Percentiles rank a stretch among this genome's conserved stretches.
These are phyloP conservation scores for Micractinium sp. DNA, from an alignment of 139 green algal genomes.

Conservation along the genomic window DNA sequence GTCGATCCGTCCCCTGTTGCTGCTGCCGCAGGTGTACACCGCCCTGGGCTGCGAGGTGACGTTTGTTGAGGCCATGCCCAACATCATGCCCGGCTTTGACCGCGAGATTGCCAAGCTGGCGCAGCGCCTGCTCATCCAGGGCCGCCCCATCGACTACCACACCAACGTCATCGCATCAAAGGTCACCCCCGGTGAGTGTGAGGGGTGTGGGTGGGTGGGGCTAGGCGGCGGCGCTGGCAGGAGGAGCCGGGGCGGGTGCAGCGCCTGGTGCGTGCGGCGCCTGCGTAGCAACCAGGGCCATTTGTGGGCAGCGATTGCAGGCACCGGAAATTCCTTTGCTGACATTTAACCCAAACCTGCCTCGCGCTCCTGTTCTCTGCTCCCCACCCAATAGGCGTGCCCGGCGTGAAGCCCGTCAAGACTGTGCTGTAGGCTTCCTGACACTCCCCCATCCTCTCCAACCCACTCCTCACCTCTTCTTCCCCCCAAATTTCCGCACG, in stretches of 20 bases:
- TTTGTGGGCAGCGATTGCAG: too few relatives aligned
- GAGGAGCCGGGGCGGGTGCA: neutral
- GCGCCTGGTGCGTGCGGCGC: too few relatives aligned
- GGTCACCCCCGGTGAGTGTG: slow-evolving; percentile 67
- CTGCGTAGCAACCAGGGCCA: too few relatives aligned
- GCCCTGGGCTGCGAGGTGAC: slow-evolving; percentile 96
- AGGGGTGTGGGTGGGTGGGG: neutral
- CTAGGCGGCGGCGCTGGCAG: neutral
- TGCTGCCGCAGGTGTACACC: slow-evolving; percentile 97
- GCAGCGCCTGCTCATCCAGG: slow-evolving; percentile 94
- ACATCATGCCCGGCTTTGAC: slow-evolving; percentile 99
- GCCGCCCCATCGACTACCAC: slow-evolving; percentile 95
- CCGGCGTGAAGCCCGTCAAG: slow-evolving; percentile 92
- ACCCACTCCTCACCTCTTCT: too few relatives aligned
- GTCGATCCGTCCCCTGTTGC: too few relatives aligned
- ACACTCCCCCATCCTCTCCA: too few relatives aligned
- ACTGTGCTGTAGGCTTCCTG: too few relatives aligned
- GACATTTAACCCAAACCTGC: neutral
- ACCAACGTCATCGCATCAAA: slow-evolving; percentile 93
- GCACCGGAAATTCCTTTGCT: too few relatives aligned
- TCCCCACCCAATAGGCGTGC: too few relatives aligned
- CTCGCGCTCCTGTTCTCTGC: neutral
- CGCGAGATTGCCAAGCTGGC: slow-evolving; percentile 93
- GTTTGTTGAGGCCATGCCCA: slow-evolving; percentile 98
- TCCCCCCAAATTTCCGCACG: too few relatives aligned